Evolutionary conservation across 192 early-diverging fungal species (phyloP), one percentile per base, ranked within the genome.

Genomic region (Allomyces macrogynus): DNA sequence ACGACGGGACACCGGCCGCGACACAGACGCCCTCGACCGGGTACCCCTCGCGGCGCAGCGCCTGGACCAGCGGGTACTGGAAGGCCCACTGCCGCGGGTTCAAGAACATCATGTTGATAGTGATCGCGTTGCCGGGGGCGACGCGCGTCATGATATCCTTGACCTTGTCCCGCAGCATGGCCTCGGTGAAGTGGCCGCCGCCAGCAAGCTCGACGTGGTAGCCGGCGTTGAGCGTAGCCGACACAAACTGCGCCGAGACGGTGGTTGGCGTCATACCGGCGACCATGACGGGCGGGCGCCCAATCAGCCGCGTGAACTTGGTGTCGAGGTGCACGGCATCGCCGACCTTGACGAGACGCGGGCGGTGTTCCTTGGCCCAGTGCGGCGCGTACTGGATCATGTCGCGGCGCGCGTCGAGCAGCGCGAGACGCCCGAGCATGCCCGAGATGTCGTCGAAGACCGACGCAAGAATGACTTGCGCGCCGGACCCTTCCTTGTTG

Each of bases 191-290:
- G 62, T 95, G 89, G 61, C 90, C 89, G 64, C 94, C 91, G 43
- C 89, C 91, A 61, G 89, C 92, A 22, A 95, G 73, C 72, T 97
- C 94, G 22, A 86, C 78, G 66, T 92, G 88, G 70, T 88, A 97
- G 0, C 94, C 94, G 40, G 92, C 86, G 43, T 89, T 91, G 78
- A 85, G 86, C 43, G 89, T 77, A n/a, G 92, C 90, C 10, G 86
- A 80, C 12, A 92, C 89, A 74, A 95, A 89, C 20, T 76, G 49
- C 49, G 81, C 83, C 64, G 78, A 86, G 67, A 80, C 84, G 8
- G 94, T 95, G 5, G 86, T 87, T 5, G 90, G 92, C 1, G 88
- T 91, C 92, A 95, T 95, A 42, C 94, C 94, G 23, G 89, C 88
- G 61, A 93, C 90, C 94, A 93, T 93, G 42, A 97, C 69, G 54